Conservation (phyloP, 495 filamentous ascomycete species). For the Opeltia flavorubescens region DNA sequence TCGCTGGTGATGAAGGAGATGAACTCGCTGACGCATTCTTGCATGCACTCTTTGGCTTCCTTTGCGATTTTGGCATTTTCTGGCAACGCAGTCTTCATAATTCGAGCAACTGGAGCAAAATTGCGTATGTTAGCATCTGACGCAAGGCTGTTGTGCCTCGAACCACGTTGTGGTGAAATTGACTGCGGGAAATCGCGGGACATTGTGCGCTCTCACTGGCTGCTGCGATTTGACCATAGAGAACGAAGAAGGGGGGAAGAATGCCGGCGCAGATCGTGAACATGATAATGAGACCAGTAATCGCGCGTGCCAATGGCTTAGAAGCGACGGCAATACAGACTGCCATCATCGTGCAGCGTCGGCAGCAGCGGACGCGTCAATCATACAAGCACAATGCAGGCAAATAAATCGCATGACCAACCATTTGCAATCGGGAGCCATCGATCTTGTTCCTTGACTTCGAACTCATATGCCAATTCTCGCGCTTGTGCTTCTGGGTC, state of each 20-base stretch:
- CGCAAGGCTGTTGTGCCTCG: conserved; percentile 18
- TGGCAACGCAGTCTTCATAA: conserved; percentile 94
- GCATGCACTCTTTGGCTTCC: conserved; percentile 99
- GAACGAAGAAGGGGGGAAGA: conserved; percentile 20
- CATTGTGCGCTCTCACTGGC: conserved; percentile 23
- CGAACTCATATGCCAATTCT: conserved; percentile 74
- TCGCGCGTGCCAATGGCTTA: conserved; percentile 21
- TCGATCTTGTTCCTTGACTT: conserved; percentile 98
- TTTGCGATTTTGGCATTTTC: conserved; percentile 99
- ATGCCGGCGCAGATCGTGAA: conserved; percentile 22
- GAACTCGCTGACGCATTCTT: conserved; percentile 99
- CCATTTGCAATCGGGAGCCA: conserved; percentile 99
- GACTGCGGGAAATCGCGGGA: conserved; percentile 31
- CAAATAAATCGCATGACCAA: conserved; percentile 48
- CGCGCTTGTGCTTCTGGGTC: conserved; percentile 48
- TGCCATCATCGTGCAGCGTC: conserved; percentile 24
- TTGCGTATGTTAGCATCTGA: conserved; percentile 81
- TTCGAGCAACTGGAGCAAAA: conserved; percentile 89
- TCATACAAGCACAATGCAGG: conserved; percentile 38
- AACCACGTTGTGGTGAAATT: conserved; percentile 22
- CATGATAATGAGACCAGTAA: conserved; percentile 15
- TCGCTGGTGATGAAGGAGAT: conserved; percentile 99
- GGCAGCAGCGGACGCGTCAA: conserved; percentile 37
- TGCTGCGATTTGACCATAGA: conserved; percentile 22
- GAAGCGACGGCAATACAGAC: conserved; percentile 37